These are phyloP conservation scores for Sphaerulina vaccinii DNA, from an alignment of 2,329 filamentous ascomycete genomes.

Conservation along the genomic window DNA sequence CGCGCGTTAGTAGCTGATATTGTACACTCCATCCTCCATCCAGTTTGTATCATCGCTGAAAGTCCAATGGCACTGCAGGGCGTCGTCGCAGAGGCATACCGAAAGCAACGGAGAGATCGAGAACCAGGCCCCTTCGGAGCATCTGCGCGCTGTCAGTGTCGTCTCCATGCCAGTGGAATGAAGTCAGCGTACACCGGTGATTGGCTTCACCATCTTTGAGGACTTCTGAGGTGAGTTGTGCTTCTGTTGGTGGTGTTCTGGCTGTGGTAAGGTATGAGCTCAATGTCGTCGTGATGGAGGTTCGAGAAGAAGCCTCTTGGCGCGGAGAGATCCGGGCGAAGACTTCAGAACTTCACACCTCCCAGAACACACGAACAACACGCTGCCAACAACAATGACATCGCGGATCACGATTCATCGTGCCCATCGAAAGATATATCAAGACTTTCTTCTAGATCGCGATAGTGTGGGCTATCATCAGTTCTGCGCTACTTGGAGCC, in stretches of 20 bases:
- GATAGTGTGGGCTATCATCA: too few species aligned
- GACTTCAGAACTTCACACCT: too few species aligned
- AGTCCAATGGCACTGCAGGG: constrained; percentile 1
- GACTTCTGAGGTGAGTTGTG: constrained; percentile 1
- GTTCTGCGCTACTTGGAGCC: too few species aligned
- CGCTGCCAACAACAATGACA: too few species aligned
- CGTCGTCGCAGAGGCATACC: constrained; percentile 50
- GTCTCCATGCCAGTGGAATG: background rate
- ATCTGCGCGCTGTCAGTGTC: constrained; percentile 49
- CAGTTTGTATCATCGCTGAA: too few species aligned
- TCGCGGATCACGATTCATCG: too few species aligned
- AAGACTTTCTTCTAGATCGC: too few species aligned
- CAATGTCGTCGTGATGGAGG: constrained; percentile 13
- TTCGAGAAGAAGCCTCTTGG: background rate
- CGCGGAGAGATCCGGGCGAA: too few species aligned
- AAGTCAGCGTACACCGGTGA: constrained; percentile 48
- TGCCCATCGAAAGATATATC: too few species aligned
- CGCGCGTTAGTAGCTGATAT: constrained; percentile 3
- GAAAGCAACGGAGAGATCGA: constrained; percentile 65
- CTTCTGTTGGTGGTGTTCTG: background rate
- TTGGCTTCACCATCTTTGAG: constrained; percentile 46
- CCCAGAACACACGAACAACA: too few species aligned
- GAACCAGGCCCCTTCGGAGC: constrained; percentile 64
- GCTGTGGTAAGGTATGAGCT: constrained; percentile 4
- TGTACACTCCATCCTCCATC: background rate